Evolutionary conservation across 2,329 filamentous ascomycete genomes (phyloP).

Genomic region (Aschersonia sp.): DNA sequence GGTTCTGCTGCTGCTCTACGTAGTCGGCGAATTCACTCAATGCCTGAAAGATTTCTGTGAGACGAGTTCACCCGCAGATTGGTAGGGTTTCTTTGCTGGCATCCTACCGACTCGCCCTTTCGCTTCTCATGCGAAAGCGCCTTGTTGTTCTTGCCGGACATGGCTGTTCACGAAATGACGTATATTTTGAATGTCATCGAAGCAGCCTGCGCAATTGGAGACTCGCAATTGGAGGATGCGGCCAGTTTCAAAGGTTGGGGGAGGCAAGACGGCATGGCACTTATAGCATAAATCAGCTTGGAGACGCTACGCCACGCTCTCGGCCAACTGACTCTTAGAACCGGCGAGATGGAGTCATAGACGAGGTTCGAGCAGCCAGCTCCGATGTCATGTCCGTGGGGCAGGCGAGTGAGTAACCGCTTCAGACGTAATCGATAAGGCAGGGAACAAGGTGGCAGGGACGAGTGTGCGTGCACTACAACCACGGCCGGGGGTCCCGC

Average conservation of each 20-base stretch:
- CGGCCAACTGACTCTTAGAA: conserved; percentile 4
- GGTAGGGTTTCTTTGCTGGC: background rate
- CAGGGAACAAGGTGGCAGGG: no score
- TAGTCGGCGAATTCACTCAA: conserved; percentile 96
- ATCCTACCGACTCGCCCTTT: conserved; percentile 67
- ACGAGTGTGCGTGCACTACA: no score
- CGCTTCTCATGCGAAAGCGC: conserved; percentile 64
- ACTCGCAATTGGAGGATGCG: background rate
- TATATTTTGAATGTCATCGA: conserved; percentile 16
- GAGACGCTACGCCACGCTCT: conserved; percentile 2
- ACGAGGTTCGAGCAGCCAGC: background rate
- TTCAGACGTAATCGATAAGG: no score
- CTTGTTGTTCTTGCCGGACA: conserved; percentile 42
- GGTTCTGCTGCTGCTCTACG: conserved; percentile 81
- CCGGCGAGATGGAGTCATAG: conserved; percentile 2
- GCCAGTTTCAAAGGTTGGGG: background rate
- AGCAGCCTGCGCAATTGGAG: background rate
- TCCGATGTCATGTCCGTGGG: no score
- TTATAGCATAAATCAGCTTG: background rate
- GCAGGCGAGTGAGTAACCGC: no score
- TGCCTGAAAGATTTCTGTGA: conserved; percentile 28
- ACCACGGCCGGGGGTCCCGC: no score
- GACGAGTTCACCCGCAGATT: background rate
- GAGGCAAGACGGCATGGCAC: background rate
- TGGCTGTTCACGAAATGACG: conserved; percentile 13